Evolutionary conservation across 345 rosid genomes (phyloP).

Genomic region (Pistacia atlantica): DNA sequence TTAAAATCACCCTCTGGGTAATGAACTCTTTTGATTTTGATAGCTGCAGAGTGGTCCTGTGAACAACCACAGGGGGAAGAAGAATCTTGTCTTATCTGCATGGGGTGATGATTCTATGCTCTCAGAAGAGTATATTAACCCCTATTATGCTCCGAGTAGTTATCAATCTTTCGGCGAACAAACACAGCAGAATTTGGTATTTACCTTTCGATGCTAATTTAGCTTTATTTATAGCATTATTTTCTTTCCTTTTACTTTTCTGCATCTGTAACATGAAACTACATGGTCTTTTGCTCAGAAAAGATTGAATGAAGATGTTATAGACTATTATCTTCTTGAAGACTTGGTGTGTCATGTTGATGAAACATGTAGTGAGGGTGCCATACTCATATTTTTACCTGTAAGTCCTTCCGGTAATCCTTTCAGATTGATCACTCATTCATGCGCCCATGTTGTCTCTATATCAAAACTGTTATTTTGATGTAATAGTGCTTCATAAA

Average conservation of each 20-base stretch:
- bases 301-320: constrained; percentile 79
- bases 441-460: neutral
- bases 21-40: neutral
- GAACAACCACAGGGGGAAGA: constrained; percentile 77
- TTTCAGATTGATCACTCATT: constrained; percentile 3
- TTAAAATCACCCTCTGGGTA: neutral
- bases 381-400: constrained; percentile 84
- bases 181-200: constrained; percentile 79
- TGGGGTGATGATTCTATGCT: constrained; percentile 93
- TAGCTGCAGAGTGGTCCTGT: constrained; percentile 67
- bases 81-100: constrained; percentile 87
- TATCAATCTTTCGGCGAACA: constrained; percentile 69
- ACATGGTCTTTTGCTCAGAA: constrained; percentile 45
- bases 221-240: constrained; percentile 3
- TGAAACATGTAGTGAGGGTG: constrained; percentile 75
- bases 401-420: constrained; percentile 44
- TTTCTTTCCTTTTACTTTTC: constrained; percentile 18
- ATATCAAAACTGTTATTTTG: constrained; percentile 1
- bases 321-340: constrained; percentile 92
- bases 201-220: constrained; percentile 17
- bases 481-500: constrained; percentile 14
- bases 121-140: constrained; percentile 69
- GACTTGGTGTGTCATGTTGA: constrained; percentile 84
- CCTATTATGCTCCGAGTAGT: constrained; percentile 54
- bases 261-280: constrained; percentile 16